Evolutionary conservation across 495 filamentous ascomycete species (phyloP).

Genomic region (Tuber aestivum): DNA sequence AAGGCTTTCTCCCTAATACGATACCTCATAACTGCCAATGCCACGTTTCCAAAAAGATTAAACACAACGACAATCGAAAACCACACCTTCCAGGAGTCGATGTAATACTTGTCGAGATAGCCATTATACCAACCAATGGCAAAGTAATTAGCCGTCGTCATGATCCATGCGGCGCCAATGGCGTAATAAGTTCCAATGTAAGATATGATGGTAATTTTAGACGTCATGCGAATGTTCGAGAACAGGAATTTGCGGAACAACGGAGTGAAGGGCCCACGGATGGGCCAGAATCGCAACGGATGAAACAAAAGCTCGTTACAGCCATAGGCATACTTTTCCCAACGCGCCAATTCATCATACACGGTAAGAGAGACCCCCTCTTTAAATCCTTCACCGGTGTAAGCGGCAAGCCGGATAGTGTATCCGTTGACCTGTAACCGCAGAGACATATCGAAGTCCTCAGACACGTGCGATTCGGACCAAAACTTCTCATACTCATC

Average conservation of each 20-base stretch:
- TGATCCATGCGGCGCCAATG: conserved; percentile 70
- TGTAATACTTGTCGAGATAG: conserved; percentile 67
- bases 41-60: conserved; percentile 62
- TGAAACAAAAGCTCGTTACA: conserved; percentile 79
- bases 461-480: conserved; percentile 75
- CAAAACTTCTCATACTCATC: conserved; percentile 73
- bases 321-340: conserved; percentile 86
- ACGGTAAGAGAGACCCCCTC: conserved; percentile 80
- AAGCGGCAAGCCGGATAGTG: conserved; percentile 67
- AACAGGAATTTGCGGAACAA: conserved; percentile 66
- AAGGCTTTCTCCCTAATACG: conserved; percentile 57
- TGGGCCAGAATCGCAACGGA: conserved; percentile 60
- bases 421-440: conserved; percentile 68
- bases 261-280: conserved; percentile 64
- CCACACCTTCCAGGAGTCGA: conserved; percentile 71
- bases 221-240: conserved; percentile 68
- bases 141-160: conserved; percentile 74
- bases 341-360: conserved; percentile 74
- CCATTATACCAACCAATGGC: conserved; percentile 69
- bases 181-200: conserved; percentile 88
- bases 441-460: conserved; percentile 82
- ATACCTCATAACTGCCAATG: conserved; percentile 61
- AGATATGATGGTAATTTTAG: conserved; percentile 72
- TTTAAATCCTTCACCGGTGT: conserved; percentile 70
- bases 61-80: conserved; percentile 68